Percentiles rank a stretch among this genome's conserved stretches.
These are phyloP conservation scores for Fusarium solani-melongenae DNA, from an alignment of 2,329 filamentous ascomycete genomes.

Conservation along the genomic window DNA sequence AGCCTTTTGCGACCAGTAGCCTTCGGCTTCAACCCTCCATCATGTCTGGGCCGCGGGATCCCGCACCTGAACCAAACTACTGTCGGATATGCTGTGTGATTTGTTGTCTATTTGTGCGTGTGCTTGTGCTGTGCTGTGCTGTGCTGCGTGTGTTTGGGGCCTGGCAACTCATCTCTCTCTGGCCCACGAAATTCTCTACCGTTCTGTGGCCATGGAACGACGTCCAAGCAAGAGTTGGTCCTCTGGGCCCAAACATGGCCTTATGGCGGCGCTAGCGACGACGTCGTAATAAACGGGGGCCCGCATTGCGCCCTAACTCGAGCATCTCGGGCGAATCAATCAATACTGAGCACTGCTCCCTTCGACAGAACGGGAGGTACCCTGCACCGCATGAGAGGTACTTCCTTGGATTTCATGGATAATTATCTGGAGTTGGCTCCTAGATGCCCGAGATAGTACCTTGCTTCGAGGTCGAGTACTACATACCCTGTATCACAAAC, in stretches of 20 bases:
- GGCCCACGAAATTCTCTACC: slow-evolving; percentile 1
- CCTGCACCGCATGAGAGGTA: slow-evolving; percentile 17
- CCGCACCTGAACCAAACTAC: slow-evolving; percentile 14
- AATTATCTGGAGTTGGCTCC: slow-evolving; percentile 2
- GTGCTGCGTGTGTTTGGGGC: slow-evolving; percentile 13
- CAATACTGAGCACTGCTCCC: slow-evolving; percentile 20
- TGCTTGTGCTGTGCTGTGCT: background rate
- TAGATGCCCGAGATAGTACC: slow-evolving; percentile 30
- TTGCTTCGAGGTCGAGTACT: slow-evolving; percentile 25
- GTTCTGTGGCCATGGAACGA: background rate
- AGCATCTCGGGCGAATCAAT: slow-evolving; percentile 30
- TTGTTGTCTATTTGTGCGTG: slow-evolving; percentile 4
- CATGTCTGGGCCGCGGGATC: slow-evolving; percentile 16
- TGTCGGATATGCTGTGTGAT: slow-evolving; percentile 13
- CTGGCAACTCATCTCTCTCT: slow-evolving; percentile 11
- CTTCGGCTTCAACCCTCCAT: slow-evolving; percentile 39
- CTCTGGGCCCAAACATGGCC: slow-evolving; percentile 32
- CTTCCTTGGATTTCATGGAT: slow-evolving; percentile 17
- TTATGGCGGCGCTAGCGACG: slow-evolving; percentile 31
- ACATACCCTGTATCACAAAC: slow-evolving; percentile 7
- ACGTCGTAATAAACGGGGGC: slow-evolving; percentile 38
- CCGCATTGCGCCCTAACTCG: slow-evolving; percentile 30
- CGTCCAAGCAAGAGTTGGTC: slow-evolving; percentile 16
- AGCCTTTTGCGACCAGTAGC: slow-evolving; percentile 34
- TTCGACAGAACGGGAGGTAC: slow-evolving; percentile 8